A percentile compares a stretch with the other conserved stretches of the same genome.
Conservation (phyloP, 441 rosid genomes). For the Francoa sonchifolia region DNA sequence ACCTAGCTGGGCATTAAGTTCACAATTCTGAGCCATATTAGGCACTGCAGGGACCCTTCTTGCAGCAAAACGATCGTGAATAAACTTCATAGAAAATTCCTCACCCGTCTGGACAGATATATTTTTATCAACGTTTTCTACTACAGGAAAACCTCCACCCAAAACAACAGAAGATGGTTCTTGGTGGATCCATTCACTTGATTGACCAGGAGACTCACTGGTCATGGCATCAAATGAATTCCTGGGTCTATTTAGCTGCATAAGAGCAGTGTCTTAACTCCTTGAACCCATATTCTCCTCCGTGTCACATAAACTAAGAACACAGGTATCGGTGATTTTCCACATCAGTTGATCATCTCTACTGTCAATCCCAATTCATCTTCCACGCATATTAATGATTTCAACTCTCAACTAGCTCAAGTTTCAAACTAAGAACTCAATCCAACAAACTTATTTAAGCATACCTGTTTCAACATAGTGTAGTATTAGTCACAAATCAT, state of each 20-base stretch:
- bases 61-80: conserved; percentile 27
- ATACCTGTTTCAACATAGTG: too few relatives aligned
- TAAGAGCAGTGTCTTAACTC: conserved; percentile 10
- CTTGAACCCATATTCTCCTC: conserved; percentile 11
- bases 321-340: not conserved
- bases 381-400: too few relatives aligned
- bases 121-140: conserved; percentile 24
- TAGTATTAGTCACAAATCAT: not conserved
- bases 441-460: too few relatives aligned
- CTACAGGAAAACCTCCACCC: conserved; percentile 6
- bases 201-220: conserved; percentile 22
- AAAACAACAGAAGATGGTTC: conserved; percentile 18
- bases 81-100: conserved; percentile 57
- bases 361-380: conserved; percentile 1
- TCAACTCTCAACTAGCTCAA: too few relatives aligned
- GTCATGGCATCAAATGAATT: conserved; percentile 17
- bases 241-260: conserved; percentile 12
- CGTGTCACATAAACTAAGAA: conserved; percentile 7
- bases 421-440: too few relatives aligned
- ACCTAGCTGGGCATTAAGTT: conserved; percentile 19
- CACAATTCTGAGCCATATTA: conserved; percentile 15
- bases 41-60: conserved; percentile 20
- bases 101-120: conserved; percentile 54
- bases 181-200: conserved; percentile 25
- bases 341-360: conserved; percentile 10